phyloP scores from a whole-genome alignment of 306 rosid genomes.

The Citrullus mucosospermus region DNA sequence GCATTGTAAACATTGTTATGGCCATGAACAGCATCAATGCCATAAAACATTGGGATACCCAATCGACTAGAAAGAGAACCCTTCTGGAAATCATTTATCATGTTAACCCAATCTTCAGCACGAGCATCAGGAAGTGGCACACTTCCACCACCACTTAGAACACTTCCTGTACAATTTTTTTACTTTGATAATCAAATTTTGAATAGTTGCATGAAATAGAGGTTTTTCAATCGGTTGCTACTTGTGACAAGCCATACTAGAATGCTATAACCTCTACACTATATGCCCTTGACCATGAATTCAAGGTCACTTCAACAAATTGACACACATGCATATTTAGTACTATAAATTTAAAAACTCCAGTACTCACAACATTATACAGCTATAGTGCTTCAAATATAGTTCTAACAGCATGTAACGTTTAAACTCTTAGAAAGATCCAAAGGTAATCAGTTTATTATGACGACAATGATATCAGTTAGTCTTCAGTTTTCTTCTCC shows the following conservation, averaged over 20 bases:
- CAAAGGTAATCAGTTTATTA: background rate
- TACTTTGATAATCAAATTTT: background rate
- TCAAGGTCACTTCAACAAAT: background rate
- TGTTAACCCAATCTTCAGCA: slow-evolving; percentile 83
- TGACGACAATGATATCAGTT: background rate
- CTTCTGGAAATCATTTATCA: slow-evolving; percentile 78
- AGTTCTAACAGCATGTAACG: background rate
- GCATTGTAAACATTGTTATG: slow-evolving; percentile 92
- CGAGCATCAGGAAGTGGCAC: slow-evolving; percentile 76
- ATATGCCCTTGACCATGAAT: background rate
- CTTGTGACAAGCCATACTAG: background rate
- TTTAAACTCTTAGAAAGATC: background rate
- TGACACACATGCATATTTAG: background rate
- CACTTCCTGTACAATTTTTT: slow-evolving; percentile 54
- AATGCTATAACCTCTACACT: background rate
- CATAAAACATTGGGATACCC: slow-evolving; percentile 93
- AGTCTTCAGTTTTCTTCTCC: background rate
- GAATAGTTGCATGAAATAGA: background rate
- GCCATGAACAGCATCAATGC: slow-evolving; percentile 98
- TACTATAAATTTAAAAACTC: background rate
- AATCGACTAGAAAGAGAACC: slow-evolving; percentile 67
- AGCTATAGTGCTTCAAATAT: background rate
- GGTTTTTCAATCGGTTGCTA: background rate
- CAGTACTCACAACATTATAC: background rate
- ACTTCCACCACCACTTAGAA: slow-evolving; percentile 94